Base-by-base conservation (phyloP, 495 filamentous ascomycete genomes). In the Aspergillus incahuasiensis region DNA sequence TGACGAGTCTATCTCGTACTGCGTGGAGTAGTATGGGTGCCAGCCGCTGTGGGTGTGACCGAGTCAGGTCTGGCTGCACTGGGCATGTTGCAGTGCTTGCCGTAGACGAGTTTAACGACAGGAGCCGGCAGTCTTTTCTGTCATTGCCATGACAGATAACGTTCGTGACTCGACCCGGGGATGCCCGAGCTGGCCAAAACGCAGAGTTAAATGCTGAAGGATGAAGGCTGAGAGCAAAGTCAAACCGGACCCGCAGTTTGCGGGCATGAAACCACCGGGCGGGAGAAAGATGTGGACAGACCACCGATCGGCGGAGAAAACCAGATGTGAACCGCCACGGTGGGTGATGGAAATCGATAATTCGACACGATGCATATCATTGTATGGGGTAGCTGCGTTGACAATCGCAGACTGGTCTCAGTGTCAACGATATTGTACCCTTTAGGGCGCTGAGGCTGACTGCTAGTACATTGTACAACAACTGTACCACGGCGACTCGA, bases 291-390 rank as follows among this genome's bases (percentile, higher is more conserved):
- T 24, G 42, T 24, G 42, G 42, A 44, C 16, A 44, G 42, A 22
- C 42, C 42, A 20, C 42, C 42, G 42, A 44, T 44, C 42, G 42
- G 11, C 42, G 42, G 42, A 22, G 40, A 42, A 44, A 44, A 44
- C 42, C 18, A 44, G 42, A 20, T 44, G 32, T 35, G 32, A 35
- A 35, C 32, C 32, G 32, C 12, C 32, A 15, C 32, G 32, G 32
- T 15, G 32, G 12, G 32, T 15, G 32, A 35, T 9, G 32, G 32
- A 35, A 15, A 35, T 35, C 12, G 32, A 35, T 35, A 35, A 11
- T 35, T 35, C 32, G 12, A 35, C 13, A 4, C 25, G 25, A 44
- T 44, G 40, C 40, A 44, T 13, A 44, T 22, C 42, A 46, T 28
- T 46, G 5, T 28, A 46, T n/a, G 21, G 38, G n/a, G 13, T 18